Conservation (phyloP, 208 protist species). For the Wallacemonas sp. region DNA sequence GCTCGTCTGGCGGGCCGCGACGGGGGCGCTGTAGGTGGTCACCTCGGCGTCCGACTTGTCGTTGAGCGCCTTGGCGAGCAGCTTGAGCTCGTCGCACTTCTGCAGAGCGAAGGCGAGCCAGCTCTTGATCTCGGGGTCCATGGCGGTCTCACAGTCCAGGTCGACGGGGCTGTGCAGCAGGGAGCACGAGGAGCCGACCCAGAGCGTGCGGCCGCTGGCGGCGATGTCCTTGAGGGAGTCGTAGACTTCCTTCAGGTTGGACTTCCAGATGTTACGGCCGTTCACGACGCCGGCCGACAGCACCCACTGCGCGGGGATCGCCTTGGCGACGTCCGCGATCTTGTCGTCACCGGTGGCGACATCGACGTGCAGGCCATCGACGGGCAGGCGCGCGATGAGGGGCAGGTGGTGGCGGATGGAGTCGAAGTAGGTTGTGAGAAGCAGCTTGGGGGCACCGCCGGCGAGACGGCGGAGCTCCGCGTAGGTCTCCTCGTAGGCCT, state of each 20-base stretch:
- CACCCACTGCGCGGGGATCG: constrained; percentile 43
- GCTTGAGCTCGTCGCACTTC: constrained; percentile 73
- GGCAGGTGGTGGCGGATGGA: constrained; percentile 48
- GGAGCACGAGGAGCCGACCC: constrained; percentile 77
- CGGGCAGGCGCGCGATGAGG: constrained; percentile 32
- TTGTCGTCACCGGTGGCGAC: constrained; percentile 28
- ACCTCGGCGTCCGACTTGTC: constrained; percentile 22
- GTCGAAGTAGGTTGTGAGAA: constrained; percentile 89
- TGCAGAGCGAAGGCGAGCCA: constrained; percentile 82
- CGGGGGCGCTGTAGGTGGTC: constrained; percentile 33
- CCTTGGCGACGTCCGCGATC: constrained; percentile 31
- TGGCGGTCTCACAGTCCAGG: constrained; percentile 43
- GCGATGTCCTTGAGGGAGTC: constrained; percentile 24
- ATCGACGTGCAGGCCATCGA: constrained; percentile 87
- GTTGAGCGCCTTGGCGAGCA: constrained; percentile 42
- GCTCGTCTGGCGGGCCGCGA: constrained; percentile 21
- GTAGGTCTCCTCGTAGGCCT: constrained; percentile 31
- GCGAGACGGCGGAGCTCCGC: constrained; percentile 17
- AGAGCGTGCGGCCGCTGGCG: constrained; percentile 31
- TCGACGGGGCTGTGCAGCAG: constrained; percentile 81
- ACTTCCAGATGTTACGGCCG: constrained; percentile 85
- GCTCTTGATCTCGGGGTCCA: constrained; percentile 52
- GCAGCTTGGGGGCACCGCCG: constrained; percentile 26
- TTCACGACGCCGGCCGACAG: constrained; percentile 82
- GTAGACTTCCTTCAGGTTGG: constrained; percentile 33